Evolutionary conservation across 2,329 filamentous ascomycete genomes (phyloP).

Genomic region (Colletotrichum somersetense): DNA sequence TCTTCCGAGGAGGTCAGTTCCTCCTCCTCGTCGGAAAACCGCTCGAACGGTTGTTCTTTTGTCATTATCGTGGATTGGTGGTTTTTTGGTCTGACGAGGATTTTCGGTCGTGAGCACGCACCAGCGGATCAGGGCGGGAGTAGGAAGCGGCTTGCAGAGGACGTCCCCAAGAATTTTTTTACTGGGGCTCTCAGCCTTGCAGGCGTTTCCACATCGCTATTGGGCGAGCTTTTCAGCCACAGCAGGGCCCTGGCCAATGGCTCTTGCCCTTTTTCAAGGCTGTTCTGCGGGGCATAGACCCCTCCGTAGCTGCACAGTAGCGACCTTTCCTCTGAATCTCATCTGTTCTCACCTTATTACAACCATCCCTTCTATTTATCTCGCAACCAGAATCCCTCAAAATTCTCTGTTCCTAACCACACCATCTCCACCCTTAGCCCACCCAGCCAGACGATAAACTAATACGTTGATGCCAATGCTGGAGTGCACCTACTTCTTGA

Average conservation of each 20-base stretch:
- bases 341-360: too few species aligned
- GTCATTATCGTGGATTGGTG: constrained; percentile 33
- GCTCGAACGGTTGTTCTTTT: constrained; percentile 42
- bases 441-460: background rate
- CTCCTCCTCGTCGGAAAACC: constrained; percentile 42
- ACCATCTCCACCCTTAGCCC: too few species aligned
- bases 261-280: background rate
- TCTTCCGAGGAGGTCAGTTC: constrained; percentile 35
- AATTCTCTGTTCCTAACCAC: too few species aligned
- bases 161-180: constrained; percentile 42
- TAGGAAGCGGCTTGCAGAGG: background rate
- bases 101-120: constrained; percentile 17
- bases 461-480: too few species aligned
- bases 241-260: background rate
- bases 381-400: too few species aligned
- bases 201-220: background rate
- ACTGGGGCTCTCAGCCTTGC: constrained; percentile 36
- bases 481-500: too few species aligned
- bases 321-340: background rate
- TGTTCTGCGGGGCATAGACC: constrained; percentile 16
- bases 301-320: background rate
- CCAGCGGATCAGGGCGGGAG: constrained; percentile 9
- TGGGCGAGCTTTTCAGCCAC: background rate
- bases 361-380: too few species aligned
- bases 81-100: constrained; percentile 4